Base-by-base conservation (phyloP, 352 stramenopile genomes). In the Pilasporangium apinafurcum region DNA sequence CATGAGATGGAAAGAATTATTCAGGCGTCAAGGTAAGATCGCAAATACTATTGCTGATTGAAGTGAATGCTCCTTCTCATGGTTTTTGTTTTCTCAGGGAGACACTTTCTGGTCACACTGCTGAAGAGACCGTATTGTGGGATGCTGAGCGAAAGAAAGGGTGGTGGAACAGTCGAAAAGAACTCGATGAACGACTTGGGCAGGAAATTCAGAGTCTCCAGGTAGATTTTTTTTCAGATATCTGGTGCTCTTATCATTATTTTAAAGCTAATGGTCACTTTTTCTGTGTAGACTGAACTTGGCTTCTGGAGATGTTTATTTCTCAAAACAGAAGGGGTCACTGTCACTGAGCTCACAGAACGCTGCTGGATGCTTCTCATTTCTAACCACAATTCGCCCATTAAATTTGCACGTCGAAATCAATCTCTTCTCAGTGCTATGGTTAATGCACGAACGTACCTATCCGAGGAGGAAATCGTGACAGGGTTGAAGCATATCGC, bases 161-260 rank as follows among this genome's bases (percentile, higher is more conserved):
- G 20, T 93, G 82, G 82, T 93, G 82, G 82, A 62, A 52, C 44
- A 80, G 51, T 27, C 70, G 82, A 39, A 77, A 81, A 9, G 31
- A 69, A 14, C 49, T 92, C 1, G 62, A 93, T 44, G 53, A 56
- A 25, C 59, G 59, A 14, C 62, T 93, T 16, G 45, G 55, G 22
- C 33, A 56, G 20, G 37, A 59, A 16, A 43, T 91, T 10, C 6
- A 39, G 4, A 66, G 54, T 13, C 65, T 89, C 42, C 61, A 90
- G 78, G 81, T 90, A 54, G 21, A 37, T 20, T 34, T 18, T 13
- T 24, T 38, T 21, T 5, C 10, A 10, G 3, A 8, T 13, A 38
- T 12, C 8, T 56, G 27, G 62, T 48, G 24, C 22, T 27, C 37
- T 41, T 42, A 10, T 18, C 17, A 4, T 33, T 51, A 22, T 30